Evolutionary conservation across 352 stramenopile species (phyloP).

Genomic region (Pythium inflatum): DNA sequence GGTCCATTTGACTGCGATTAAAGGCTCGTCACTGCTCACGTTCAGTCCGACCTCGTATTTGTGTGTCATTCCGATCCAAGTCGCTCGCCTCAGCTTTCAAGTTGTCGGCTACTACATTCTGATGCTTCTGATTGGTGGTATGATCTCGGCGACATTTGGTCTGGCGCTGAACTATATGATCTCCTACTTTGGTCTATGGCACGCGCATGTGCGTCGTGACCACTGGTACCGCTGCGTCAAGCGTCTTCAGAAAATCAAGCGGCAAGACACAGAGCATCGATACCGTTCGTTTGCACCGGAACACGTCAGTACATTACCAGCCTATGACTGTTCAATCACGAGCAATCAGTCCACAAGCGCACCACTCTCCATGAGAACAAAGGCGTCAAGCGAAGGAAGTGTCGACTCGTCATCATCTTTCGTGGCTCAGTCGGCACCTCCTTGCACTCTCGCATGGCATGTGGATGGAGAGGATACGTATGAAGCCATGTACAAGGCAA

Average conservation of each 20-base stretch:
- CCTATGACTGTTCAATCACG: constrained; percentile 20
- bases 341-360: constrained; percentile 16
- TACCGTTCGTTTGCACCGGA: constrained; percentile 83
- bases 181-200: constrained; percentile 79
- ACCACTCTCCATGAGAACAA: constrained; percentile 27
- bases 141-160: constrained; percentile 67
- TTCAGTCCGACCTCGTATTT: constrained; percentile 58
- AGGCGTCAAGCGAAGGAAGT: constrained; percentile 55
- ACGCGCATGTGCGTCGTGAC: constrained; percentile 81
- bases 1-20: constrained; percentile 53
- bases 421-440: constrained; percentile 39
- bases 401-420: constrained; percentile 67
- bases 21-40: constrained; percentile 46
- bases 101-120: constrained; percentile 70
- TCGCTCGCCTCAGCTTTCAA: constrained; percentile 57
- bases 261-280: constrained; percentile 66
- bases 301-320: constrained; percentile 48
- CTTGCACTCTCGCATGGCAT: constrained; percentile 80
- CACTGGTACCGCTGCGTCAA: constrained; percentile 82
- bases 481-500: constrained; percentile 85
- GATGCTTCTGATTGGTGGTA: constrained; percentile 72
- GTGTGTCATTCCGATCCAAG: constrained; percentile 64
- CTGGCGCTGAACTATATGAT: constrained; percentile 80
- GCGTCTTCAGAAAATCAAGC: constrained; percentile 77
- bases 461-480: constrained; percentile 89